phyloP scores from a whole-genome alignment of 768 basidiomycete genomes.

The Gymnopilus dilepis region DNA sequence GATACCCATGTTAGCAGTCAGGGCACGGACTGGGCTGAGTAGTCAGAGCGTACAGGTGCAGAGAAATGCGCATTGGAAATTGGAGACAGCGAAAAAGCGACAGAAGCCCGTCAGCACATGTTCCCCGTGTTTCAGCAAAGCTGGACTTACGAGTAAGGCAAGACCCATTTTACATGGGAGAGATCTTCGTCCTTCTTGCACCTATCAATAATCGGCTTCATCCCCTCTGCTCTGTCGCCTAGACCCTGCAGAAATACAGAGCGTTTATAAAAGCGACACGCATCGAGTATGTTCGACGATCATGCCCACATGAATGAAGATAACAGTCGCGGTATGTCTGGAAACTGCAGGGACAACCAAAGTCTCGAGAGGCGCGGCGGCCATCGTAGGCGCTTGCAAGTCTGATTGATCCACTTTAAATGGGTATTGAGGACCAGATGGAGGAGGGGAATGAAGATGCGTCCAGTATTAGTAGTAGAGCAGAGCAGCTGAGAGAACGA shows the following conservation, averaged over 20 bases:
- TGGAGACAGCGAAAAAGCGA: slow-evolving; percentile 6
- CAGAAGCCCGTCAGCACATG: neutral
- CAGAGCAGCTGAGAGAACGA: slow-evolving; percentile 30
- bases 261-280: slow-evolving; percentile 13
- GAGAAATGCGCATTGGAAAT: slow-evolving; percentile 6
- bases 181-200: slow-evolving; percentile 59
- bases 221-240: slow-evolving; percentile 77
- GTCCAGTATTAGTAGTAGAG: slow-evolving; percentile 29
- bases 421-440: slow-evolving; percentile 10
- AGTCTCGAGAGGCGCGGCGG: slow-evolving; percentile 47
- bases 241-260: slow-evolving; percentile 57
- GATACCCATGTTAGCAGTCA: slow-evolving; percentile 79
- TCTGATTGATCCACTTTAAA: slow-evolving; percentile 14
- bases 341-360: slow-evolving; percentile 57
- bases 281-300: slow-evolving; percentile 7
- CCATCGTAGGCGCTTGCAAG: slow-evolving; percentile 29
- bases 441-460: slow-evolving; percentile 21
- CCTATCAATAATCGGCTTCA: slow-evolving; percentile 77
- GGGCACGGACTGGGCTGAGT: slow-evolving; percentile 56
- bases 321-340: slow-evolving; percentile 84
- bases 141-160: slow-evolving; percentile 76
- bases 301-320: slow-evolving; percentile 82
- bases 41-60: slow-evolving; percentile 10
- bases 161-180: slow-evolving; percentile 85
- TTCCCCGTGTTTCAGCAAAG: neutral